Percentiles rank a stretch among this genome's conserved stretches.
Evolutionary conservation across 2,329 filamentous ascomycete genomes (phyloP).

Genomic region (Cercospora sp.): DNA sequence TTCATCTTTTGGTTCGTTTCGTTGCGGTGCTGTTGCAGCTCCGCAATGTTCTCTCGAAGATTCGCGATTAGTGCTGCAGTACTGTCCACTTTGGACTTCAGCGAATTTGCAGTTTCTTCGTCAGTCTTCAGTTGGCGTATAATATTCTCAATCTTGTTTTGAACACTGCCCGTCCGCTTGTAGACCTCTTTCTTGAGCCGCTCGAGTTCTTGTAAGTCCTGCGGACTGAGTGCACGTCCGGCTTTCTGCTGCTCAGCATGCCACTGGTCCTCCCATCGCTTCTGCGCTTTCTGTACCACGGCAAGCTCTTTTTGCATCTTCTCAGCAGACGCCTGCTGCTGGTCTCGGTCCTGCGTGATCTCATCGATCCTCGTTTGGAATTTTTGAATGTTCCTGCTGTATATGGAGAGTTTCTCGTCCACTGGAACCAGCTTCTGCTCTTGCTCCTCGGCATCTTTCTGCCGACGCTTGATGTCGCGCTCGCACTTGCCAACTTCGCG

Average conservation of each 20-base stretch:
- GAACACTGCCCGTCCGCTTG: constrained; percentile 75
- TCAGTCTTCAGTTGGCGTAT: constrained; percentile 86
- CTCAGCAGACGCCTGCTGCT: constrained; percentile 66
- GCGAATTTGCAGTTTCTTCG: constrained; percentile 82
- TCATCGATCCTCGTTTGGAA: constrained; percentile 67
- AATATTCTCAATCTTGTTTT: constrained; percentile 81
- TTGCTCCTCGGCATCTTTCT: constrained; percentile 82
- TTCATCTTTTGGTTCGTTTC: constrained; percentile 63
- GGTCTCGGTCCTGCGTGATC: constrained; percentile 73
- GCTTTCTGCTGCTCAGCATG: constrained; percentile 80
- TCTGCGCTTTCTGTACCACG: constrained; percentile 84
- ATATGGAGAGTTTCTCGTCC: constrained; percentile 86
- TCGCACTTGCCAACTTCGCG: constrained; percentile 81
- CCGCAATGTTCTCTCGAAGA: constrained; percentile 68
- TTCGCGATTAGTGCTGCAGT: constrained; percentile 72
- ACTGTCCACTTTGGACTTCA: constrained; percentile 83
- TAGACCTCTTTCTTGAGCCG: constrained; percentile 80
- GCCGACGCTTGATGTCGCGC: constrained; percentile 78
- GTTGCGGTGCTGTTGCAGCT: constrained; percentile 67
- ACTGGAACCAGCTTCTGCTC: constrained; percentile 84
- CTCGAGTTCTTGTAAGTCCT: constrained; percentile 88
- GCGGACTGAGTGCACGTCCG: constrained; percentile 79
- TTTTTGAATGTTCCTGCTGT: constrained; percentile 67
- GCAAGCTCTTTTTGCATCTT: constrained; percentile 78
- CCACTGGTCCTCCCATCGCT: constrained; percentile 85